Evolutionary conservation across 2,329 filamentous ascomycete species (phyloP).

Genomic region (Sclerotinia glacialis): DNA sequence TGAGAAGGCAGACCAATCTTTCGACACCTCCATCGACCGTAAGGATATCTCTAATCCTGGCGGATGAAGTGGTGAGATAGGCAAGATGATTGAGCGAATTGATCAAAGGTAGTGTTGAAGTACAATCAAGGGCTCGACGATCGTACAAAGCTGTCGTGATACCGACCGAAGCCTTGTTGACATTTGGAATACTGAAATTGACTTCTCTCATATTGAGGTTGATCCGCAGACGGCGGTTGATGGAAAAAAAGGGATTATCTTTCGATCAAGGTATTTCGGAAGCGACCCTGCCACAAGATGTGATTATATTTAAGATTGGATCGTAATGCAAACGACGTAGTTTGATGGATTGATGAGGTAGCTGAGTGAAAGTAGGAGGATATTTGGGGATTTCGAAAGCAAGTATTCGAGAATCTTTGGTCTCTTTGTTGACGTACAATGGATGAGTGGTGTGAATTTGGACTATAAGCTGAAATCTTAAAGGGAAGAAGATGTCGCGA

Average conservation of each 20-base stretch:
- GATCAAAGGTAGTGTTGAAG: constrained; percentile 93
- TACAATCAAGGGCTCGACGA: constrained; percentile 94
- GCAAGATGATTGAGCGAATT: constrained; percentile 99
- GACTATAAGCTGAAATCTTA: constrained; percentile 6
- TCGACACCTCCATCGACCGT: constrained; percentile 99
- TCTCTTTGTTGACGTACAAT: background rate
- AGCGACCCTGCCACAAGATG: constrained; percentile 24
- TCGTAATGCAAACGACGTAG: constrained; percentile 15
- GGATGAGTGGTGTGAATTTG: background rate
- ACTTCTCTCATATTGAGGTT: constrained; percentile 87
- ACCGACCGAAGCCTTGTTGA: constrained; percentile 98
- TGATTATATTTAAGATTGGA: constrained; percentile 12
- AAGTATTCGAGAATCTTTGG: background rate
- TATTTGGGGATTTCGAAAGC: constrained; percentile 1
- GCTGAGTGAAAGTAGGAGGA: background rate
- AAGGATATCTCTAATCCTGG: constrained; percentile 93
- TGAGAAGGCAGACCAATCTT: constrained; percentile 92
- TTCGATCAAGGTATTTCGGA: constrained; percentile 27
- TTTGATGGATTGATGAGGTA: constrained; percentile 26
- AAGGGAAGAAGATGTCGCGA: constrained; percentile 12
- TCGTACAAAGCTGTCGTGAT: constrained; percentile 99
- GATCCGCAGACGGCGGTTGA: constrained; percentile 17
- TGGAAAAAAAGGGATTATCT: constrained; percentile 7
- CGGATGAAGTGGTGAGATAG: constrained; percentile 96
- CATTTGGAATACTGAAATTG: constrained; percentile 98